phyloP scores from a whole-genome alignment of 2,329 filamentous ascomycete genomes.

The Diplodia seriata region DNA sequence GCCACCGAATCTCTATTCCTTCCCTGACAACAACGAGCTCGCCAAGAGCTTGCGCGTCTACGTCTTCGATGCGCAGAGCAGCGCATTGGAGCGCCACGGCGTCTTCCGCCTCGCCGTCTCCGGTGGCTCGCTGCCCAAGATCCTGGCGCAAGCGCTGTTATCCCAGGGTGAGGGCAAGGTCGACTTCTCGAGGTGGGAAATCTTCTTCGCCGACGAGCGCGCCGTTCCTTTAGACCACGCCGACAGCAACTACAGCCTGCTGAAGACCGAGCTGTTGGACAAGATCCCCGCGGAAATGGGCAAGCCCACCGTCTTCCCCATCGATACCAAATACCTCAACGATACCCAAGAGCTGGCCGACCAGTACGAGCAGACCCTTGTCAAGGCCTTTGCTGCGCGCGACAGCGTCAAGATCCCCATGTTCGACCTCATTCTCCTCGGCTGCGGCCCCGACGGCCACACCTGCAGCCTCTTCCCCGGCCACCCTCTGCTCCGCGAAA shows the following conservation, averaged over 20 bases:
- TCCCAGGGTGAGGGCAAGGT: slow-evolving; percentile 60
- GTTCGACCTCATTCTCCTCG: slow-evolving; percentile 92
- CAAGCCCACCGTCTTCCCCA: slow-evolving; percentile 76
- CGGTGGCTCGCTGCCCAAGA: slow-evolving; percentile 89
- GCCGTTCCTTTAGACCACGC: slow-evolving; percentile 88
- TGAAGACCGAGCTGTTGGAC: slow-evolving; percentile 86
- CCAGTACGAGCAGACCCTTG: slow-evolving; percentile 87
- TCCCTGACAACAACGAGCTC: slow-evolving; percentile 72
- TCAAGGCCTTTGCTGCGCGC: slow-evolving; percentile 83
- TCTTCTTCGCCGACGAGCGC: slow-evolving; percentile 98
- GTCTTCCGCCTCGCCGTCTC: slow-evolving; percentile 92
- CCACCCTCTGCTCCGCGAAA: slow-evolving; percentile 84
- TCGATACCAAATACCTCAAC: slow-evolving; percentile 71
- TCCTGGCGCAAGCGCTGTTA: slow-evolving; percentile 84
- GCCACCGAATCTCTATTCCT: slow-evolving; percentile 75
- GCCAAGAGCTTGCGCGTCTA: slow-evolving; percentile 81
- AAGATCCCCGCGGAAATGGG: slow-evolving; percentile 76
- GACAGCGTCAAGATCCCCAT: slow-evolving; percentile 94
- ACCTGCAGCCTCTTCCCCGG: slow-evolving; percentile 96
- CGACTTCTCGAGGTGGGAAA: slow-evolving; percentile 88
- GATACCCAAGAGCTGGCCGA: slow-evolving; percentile 93
- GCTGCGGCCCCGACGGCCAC: slow-evolving; percentile 94
- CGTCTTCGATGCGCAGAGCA: slow-evolving; percentile 80
- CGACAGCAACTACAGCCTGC: slow-evolving; percentile 91
- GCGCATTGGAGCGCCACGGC: slow-evolving; percentile 78